Percentiles rank a stretch among this genome's conserved stretches.
These are phyloP conservation scores for Eucalyptus tenuipes DNA, from an alignment of 345 rosid species.

Conservation along the genomic window DNA sequence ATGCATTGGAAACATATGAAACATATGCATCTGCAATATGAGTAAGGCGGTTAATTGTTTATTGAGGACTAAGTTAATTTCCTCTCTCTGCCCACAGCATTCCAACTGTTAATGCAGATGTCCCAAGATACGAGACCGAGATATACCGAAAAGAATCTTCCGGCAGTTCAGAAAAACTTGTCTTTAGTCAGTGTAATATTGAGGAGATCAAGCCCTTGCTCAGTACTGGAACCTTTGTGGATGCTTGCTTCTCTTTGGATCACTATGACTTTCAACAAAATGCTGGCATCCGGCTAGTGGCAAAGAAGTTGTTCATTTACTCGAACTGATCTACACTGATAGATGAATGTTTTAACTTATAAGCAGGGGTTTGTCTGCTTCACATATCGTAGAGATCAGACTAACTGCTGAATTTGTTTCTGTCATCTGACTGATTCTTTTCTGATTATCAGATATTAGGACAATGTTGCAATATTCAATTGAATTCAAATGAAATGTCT, in stretches of 20 bases:
- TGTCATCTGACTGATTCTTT: background rate
- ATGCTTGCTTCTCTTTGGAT: constrained; percentile 58
- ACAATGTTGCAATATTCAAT: background rate
- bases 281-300: constrained; percentile 68
- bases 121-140: constrained; percentile 41
- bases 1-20: background rate
- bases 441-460: background rate
- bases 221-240: constrained; percentile 30
- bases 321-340: background rate
- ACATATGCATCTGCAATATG: background rate
- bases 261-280: constrained; percentile 60
- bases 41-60: background rate
- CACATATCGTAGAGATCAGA: background rate
- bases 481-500: background rate
- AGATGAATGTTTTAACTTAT: background rate
- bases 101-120: constrained; percentile 32
- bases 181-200: constrained; percentile 23
- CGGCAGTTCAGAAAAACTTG: constrained; percentile 39
- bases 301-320: constrained; percentile 43
- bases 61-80: background rate
- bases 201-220: constrained; percentile 40
- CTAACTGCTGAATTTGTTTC: background rate
- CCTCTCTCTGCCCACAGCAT: constrained; percentile 28
- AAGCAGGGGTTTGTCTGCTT: background rate
- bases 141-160: constrained; percentile 47